A percentile compares a stretch with the other conserved stretches of the same genome.
phyloP scores from a whole-genome alignment of 106 monocot genomes.

The Acorus calamus region DNA sequence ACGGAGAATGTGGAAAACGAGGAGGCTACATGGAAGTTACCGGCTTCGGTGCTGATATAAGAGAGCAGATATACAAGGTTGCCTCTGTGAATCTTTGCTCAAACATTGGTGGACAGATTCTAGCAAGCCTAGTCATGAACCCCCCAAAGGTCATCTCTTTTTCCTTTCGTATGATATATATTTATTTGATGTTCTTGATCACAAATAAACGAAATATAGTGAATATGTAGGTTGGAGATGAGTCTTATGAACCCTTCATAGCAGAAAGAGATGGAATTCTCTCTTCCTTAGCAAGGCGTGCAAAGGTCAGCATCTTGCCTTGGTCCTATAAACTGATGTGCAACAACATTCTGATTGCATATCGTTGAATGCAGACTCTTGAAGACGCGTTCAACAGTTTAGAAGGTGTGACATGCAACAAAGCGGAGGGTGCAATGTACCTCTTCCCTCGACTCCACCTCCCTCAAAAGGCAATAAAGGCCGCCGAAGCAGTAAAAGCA shows the following conservation, averaged over 20 bases:
- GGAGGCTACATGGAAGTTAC: slow-evolving; percentile 98
- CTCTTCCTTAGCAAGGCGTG: slow-evolving; percentile 72
- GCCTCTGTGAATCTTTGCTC: slow-evolving; percentile 98
- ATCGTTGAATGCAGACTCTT: slow-evolving; percentile 30
- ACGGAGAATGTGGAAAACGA: slow-evolving; percentile 97
- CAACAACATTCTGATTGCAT: too few species aligned
- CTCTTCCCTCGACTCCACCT: slow-evolving; percentile 74
- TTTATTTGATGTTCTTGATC: not conserved
- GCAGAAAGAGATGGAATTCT: slow-evolving; percentile 73
- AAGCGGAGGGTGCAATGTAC: slow-evolving; percentile 96
- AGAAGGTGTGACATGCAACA: slow-evolving; percentile 87
- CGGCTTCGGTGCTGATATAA: slow-evolving; percentile 64
- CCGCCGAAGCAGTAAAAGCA: slow-evolving; percentile 48
- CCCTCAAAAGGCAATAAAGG: slow-evolving; percentile 70
- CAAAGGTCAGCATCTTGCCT: slow-evolving; percentile 42
- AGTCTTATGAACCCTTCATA: slow-evolving; percentile 60
- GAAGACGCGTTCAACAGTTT: slow-evolving; percentile 86
- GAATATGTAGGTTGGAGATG: slow-evolving; percentile 70
- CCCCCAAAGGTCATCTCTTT: slow-evolving; percentile 70
- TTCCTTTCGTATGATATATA: not conserved
- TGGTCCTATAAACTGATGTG: too few species aligned
- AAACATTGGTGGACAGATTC: slow-evolving; percentile 90
- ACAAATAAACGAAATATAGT: not conserved
- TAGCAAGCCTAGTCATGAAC: slow-evolving; percentile 94
- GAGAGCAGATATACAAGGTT: slow-evolving; percentile 94